Conservation (phyloP, 1,284 basidiomycete genomes). For the Vanrija pseudolonga region DNA sequence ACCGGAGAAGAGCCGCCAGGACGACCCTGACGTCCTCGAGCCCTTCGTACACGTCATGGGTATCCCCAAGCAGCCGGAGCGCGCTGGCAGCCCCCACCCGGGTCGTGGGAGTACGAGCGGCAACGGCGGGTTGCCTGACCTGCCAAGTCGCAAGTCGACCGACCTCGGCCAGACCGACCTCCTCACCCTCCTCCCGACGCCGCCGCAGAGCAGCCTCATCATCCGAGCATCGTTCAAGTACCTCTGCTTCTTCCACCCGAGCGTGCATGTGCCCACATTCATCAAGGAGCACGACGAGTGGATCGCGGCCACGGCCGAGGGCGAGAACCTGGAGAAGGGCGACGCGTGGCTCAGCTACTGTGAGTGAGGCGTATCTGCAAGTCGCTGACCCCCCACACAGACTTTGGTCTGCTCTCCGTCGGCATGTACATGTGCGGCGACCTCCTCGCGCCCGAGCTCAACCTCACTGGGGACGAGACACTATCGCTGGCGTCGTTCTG, state of each 20-base stretch:
- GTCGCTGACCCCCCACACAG: slow-evolving; percentile 11
- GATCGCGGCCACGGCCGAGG: slow-evolving; percentile 19
- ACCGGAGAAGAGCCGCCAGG: slow-evolving; percentile 7
- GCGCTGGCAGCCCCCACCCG: too few species aligned
- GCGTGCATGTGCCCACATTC: slow-evolving; percentile 27
- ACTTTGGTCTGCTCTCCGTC: slow-evolving; percentile 17
- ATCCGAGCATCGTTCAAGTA: slow-evolving; percentile 20
- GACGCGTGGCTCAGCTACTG: slow-evolving; percentile 21
- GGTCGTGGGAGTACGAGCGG: not conserved
- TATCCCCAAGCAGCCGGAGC: not conserved
- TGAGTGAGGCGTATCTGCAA: not conserved
- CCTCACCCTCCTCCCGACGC: slow-evolving; percentile 14
- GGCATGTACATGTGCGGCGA: slow-evolving; percentile 22
- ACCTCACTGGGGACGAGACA: slow-evolving; percentile 14
- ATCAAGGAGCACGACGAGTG: slow-evolving; percentile 27
- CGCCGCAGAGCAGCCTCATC: slow-evolving; percentile 17
- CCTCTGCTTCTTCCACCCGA: slow-evolving; percentile 24
- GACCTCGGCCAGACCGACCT: slow-evolving; percentile 25
- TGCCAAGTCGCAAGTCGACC: slow-evolving; percentile 17
- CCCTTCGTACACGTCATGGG: slow-evolving; percentile 23
- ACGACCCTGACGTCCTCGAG: slow-evolving; percentile 23
- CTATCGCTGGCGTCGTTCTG: slow-evolving; percentile 17
- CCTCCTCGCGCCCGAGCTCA: slow-evolving; percentile 19
- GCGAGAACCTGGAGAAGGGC: slow-evolving; percentile 13
- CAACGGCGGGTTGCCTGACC: slow-evolving; percentile 7